Evolutionary conservation across 2,329 filamentous ascomycete genomes (phyloP), one percentile per base, ranked within the genome.

Genomic region (Westerdykella aurantiaca): DNA sequence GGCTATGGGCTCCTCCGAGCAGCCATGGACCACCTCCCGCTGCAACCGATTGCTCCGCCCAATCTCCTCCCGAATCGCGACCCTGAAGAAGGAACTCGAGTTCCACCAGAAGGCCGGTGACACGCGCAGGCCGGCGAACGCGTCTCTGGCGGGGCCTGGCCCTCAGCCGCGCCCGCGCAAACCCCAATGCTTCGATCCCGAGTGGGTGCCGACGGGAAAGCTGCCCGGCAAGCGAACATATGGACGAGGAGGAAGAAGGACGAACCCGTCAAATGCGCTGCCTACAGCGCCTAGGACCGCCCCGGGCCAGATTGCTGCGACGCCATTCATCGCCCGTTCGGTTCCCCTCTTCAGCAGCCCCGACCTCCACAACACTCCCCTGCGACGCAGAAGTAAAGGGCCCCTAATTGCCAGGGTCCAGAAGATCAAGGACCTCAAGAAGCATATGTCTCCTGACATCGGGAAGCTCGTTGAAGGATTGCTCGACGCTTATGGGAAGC

Each of bases 21-120:
- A 66, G 17, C 61, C 67, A 38, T 72, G 69, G 69, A 72, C 67
- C 6, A 66, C 68, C 13, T 60, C 66, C 37, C 66, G 69, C 34
- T 72, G 69, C 52, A 69, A 69, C 45, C 64, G 69, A 40, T 56
- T 72, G 4, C 59, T 72, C 0, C 62, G 69, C 34, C 69, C 69
- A 12, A 61, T 72, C 11, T 64, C 66, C 13, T 68, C 66, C 12
- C 66, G 69, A 48, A 62, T 72, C 38, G 53, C 58, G 22, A 67
- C 67, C 22, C 56, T 72, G 6, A 56, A 63, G 31, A 69, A 64
- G 45, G 54, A 63, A 42, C 49, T 56, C 21, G 61, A 63, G 25
- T 47, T 43, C 39, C 53, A 54, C n/a, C 54, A 50, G 12, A 52
- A 41, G 12, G 37, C 41, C 31, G 46, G 41, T 38, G 63, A 64